Evolutionary conservation across 83 land plant species (phyloP), one percentile per base, ranked within the genome.

Genomic region (Picea engelmannii): DNA sequence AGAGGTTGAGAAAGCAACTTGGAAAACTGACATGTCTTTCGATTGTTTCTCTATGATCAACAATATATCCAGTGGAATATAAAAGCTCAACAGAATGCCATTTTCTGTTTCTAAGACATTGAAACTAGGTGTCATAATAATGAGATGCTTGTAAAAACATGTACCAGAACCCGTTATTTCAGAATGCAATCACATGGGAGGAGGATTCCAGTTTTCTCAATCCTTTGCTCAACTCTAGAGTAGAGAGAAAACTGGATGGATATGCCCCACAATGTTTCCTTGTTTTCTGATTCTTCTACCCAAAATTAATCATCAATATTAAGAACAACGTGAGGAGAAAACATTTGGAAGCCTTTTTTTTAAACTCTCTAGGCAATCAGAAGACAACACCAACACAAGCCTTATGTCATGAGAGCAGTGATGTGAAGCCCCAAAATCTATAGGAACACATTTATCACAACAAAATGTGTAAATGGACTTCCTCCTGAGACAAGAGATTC

Each of bases 261-360:
- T 55, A 55, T 12, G 59, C 13, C 13, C 16, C 13, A 1, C 16
- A 73, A 20, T 73, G 59, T 47, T 42, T 73, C 59, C 25, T 71
- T 73, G 25, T n/a, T 47, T 47, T 73, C 77, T n/a, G 77, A 73
- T 73, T 24, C 77, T 47, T 47, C 59, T 4, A 73, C 55, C 40
- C 40, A 18, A 71, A 73, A 21, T 42, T 42, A 27, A 73, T 58
- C 18, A 81, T 18, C 31, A 75, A 76, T 35, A 76, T 35, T 38
- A 74, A 58, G 24, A 17, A 42, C 20, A 23, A 9, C 24, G 15
- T 2, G 61, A 5, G 55, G 73, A 16, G 70, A 20, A 35, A 40
- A 80, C 21, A 47, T 44, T 47, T 10, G 21, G 55, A 73, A 67
- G 24, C 21, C 76, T 80, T 47, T 80, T 12, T 76, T 38, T 35